Evolutionary conservation across 805 yeast genomes (phyloP).

Genomic region (Diddensiella santjacobensis): DNA sequence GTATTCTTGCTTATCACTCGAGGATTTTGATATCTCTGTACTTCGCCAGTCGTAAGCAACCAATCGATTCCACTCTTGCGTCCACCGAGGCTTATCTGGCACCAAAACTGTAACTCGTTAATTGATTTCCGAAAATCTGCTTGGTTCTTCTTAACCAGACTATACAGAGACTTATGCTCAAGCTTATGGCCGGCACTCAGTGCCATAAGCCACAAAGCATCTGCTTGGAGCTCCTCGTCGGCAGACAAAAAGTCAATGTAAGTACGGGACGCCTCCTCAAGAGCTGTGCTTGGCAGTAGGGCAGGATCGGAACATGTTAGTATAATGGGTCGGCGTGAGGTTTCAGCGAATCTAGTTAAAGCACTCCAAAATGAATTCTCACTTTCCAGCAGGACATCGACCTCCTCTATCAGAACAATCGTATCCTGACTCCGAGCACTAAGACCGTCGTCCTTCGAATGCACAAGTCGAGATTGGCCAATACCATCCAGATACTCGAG

Average conservation of each 20-base stretch:
- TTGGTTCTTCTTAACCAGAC: constrained; percentile 16
- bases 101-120: constrained; percentile 33
- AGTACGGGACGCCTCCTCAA: constrained; percentile 39
- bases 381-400: constrained; percentile 70
- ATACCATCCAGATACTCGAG: constrained; percentile 64
- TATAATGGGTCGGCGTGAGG: constrained; percentile 66
- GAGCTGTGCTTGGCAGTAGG: constrained; percentile 31
- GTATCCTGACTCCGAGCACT: constrained; percentile 42
- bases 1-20: constrained; percentile 28
- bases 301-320: constrained; percentile 47
- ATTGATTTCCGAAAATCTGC: constrained; percentile 32
- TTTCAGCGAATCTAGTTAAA: constrained; percentile 54
- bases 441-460: constrained; percentile 26
- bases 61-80: constrained; percentile 32
- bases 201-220: constrained; percentile 32
- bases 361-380: constrained; percentile 82
- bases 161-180: constrained; percentile 17
- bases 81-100: constrained; percentile 35
- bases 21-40: background rate
- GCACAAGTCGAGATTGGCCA: constrained; percentile 79
- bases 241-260: constrained; percentile 32
- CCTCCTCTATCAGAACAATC: constrained; percentile 78
- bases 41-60: constrained; percentile 26
- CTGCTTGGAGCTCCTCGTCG: constrained; percentile 20
- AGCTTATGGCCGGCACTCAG: constrained; percentile 36